Evolutionary conservation across 108 stramenopile species (phyloP), one percentile per base, ranked within the genome.

Genomic region (Skeletonema menzelii): DNA sequence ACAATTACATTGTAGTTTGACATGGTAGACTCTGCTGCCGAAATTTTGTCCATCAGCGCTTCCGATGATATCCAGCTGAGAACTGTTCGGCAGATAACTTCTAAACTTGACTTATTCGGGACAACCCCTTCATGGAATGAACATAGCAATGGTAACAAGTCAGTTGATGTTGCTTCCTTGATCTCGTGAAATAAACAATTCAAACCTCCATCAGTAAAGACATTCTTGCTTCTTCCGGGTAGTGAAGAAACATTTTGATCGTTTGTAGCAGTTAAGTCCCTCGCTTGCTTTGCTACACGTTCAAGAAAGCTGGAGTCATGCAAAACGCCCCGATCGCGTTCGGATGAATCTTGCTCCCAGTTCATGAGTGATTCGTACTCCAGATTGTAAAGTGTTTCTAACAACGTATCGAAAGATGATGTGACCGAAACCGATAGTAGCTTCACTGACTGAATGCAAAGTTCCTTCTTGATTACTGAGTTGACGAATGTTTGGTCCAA

Each of bases 61-160:
- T 84, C 81, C 19, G 74, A 75, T 37, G 87, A 68, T 27, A 78
- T 71, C 86, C 86, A 88, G 37, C 65, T 75, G 44, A 91, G 62
- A 17, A 84, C 55, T 22, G 77, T 63, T 63, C 82, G 60, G 14
- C 86, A 62, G 11, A 91, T 60, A 27, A 75, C 71, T 56, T 75
- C 58, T 70, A 82, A 67, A 6, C 67, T 63, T 26, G 84, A 46
- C 59, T 85, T 78, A 42, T 83, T 63, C 22, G 63, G 12, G 14
- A 63, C 19, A 56, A 75, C 26, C 44, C 70, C 67, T 10, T 17
- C 69, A 20, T 27, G 42, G 28, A 86, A 72, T 19, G 77, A 82
- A 10, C 57, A 64, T 14, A 88, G 71, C 5, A 86, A 65, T 15
- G 42, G 15, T 31, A 75, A 58, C 10, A 90, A 42, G 56, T 84